Evolutionary conservation across 2,329 filamentous ascomycete species (phyloP).

Genomic region (Aspergillus aculeatus): DNA sequence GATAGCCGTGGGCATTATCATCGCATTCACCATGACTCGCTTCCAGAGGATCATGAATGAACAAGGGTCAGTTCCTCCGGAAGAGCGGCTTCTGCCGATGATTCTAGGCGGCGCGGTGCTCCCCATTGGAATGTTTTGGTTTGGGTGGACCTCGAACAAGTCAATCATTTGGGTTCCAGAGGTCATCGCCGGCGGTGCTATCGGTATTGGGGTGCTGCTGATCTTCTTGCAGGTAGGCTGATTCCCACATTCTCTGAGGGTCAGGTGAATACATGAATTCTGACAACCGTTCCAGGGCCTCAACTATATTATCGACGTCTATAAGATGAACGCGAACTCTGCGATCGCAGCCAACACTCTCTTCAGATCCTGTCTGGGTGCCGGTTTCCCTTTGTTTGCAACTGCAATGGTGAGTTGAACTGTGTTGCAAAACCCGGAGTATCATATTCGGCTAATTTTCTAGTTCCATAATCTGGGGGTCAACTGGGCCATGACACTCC

Average conservation of each 20-base stretch:
- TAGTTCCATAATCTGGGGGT: slow-evolving; percentile 32
- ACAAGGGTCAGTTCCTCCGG: slow-evolving; percentile 27
- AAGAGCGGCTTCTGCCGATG: slow-evolving; percentile 46
- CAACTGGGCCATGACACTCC: slow-evolving; percentile 28
- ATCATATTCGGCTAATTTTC: background rate
- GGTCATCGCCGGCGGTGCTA: slow-evolving; percentile 44
- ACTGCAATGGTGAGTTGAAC: slow-evolving; percentile 11
- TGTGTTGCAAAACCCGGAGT: background rate
- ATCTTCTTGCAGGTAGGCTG: slow-evolving; percentile 33
- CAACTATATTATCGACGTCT: slow-evolving; percentile 38
- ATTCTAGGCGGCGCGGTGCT: slow-evolving; percentile 46
- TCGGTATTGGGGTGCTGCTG: slow-evolving; percentile 46
- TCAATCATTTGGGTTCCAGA: slow-evolving; percentile 48
- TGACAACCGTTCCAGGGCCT: slow-evolving; percentile 18
- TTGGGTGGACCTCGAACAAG: slow-evolving; percentile 48
- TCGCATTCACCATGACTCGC: slow-evolving; percentile 32
- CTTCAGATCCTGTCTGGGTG: slow-evolving; percentile 28
- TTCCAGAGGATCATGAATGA: slow-evolving; percentile 24
- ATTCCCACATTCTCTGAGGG: background rate
- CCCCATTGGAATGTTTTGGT: slow-evolving; percentile 51
- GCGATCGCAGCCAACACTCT: slow-evolving; percentile 35
- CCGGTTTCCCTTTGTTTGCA: slow-evolving; percentile 32
- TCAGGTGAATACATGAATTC: too few relatives aligned
- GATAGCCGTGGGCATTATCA: slow-evolving; percentile 28
- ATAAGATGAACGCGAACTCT: slow-evolving; percentile 30